Conservation (phyloP, 2,329 filamentous ascomycete species). For the Didymella keratinophila region DNA sequence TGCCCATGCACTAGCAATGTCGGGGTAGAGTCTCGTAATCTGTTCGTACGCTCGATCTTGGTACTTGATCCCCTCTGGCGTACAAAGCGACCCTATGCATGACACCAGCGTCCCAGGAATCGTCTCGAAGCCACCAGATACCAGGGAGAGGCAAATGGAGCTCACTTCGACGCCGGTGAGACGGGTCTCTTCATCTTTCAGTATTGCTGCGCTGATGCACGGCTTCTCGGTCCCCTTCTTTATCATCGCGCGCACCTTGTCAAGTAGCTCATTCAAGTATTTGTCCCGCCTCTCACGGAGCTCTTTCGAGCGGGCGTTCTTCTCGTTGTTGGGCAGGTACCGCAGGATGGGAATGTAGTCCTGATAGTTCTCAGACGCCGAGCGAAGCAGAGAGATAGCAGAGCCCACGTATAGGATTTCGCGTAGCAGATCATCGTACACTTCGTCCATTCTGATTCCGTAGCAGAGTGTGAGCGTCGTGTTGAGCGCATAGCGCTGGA, state of each 20-base stretch:
- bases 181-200: background rate
- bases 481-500: constrained; percentile 57
- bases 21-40: background rate
- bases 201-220: constrained; percentile 55
- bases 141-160: background rate
- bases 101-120: background rate
- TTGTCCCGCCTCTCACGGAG: constrained; percentile 58
- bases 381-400: constrained; percentile 60
- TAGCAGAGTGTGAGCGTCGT: constrained; percentile 62
- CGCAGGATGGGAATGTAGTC: constrained; percentile 50
- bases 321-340: constrained; percentile 62
- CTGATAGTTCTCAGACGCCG: constrained; percentile 62
- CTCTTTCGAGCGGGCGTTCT: constrained; percentile 57
- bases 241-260: constrained; percentile 62
- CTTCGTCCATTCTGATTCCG: constrained; percentile 63
- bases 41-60: background rate
- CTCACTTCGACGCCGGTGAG: background rate
- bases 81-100: background rate
- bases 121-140: background rate
- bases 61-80: background rate
- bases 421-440: constrained; percentile 59
- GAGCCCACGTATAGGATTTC: constrained; percentile 57
- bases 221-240: constrained; percentile 61
- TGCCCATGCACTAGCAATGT: background rate
- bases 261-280: constrained; percentile 59